A percentile compares a stretch with the other conserved stretches of the same genome.
phyloP scores from a whole-genome alignment of 306 rosid genomes.

The Trifolium dubium region DNA sequence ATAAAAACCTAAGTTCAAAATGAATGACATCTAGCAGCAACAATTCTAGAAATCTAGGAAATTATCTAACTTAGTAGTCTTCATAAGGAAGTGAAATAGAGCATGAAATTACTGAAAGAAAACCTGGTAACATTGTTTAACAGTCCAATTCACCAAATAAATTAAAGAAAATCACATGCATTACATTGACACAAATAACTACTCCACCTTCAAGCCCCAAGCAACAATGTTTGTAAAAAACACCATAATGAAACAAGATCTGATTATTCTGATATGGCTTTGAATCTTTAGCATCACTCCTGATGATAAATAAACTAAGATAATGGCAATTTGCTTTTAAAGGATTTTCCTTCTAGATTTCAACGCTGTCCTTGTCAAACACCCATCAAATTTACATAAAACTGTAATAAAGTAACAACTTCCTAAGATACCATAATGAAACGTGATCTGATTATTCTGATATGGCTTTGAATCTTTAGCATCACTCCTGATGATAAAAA shows the following conservation, averaged over 20 bases:
- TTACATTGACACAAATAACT: neutral
- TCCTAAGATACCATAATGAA: neutral
- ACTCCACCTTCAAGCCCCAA: conserved; percentile 5
- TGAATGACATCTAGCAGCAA: neutral
- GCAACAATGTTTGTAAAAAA: neutral
- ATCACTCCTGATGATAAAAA: conserved; percentile 8
- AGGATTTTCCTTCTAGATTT: conserved; percentile 17
- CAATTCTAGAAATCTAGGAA: neutral
- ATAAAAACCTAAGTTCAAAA: neutral
- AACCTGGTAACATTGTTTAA: neutral
- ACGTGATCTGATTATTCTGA: neutral
- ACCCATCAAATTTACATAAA: too few relatives aligned
- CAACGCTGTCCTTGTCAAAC: neutral
- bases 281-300: conserved; percentile 3
- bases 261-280: neutral
- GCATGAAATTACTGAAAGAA: too few relatives aligned
- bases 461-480: neutral
- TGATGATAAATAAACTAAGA: neutral
- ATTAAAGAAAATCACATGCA: neutral
- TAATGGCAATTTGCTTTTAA: neutral
- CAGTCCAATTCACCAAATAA: conserved; percentile 16
- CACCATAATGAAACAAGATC: conserved; percentile 4
- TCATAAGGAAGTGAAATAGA: too few relatives aligned
- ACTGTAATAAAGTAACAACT: neutral
- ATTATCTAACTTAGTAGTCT: neutral